phyloP scores from a whole-genome alignment of 2,329 filamentous ascomycete species.

The Paraphoma sp. region DNA sequence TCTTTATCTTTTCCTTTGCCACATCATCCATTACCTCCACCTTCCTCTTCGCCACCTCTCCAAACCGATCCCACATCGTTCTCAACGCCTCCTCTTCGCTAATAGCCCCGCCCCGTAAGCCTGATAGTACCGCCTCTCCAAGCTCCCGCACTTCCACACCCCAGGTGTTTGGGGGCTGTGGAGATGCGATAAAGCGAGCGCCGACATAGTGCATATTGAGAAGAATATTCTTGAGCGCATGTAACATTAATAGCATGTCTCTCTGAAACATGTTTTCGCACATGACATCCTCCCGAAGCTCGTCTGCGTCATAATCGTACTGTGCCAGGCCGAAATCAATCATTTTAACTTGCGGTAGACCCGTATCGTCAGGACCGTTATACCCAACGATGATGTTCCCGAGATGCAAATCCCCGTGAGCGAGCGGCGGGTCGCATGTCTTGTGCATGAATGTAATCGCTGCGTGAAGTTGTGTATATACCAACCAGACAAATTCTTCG shows the following conservation, averaged over 20 bases:
- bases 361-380: not conserved
- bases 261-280: not conserved
- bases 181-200: not conserved
- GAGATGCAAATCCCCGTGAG: constrained; percentile 1
- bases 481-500: constrained; percentile 6
- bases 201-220: not conserved
- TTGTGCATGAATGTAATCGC: constrained; percentile 6
- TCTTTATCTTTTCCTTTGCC: too few relatives aligned
- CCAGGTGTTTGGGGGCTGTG: not conserved
- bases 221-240: not conserved
- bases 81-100: too few relatives aligned
- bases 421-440: constrained; percentile 4
- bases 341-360: constrained; percentile 1
- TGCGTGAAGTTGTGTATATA: constrained; percentile 2
- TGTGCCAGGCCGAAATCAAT: not conserved
- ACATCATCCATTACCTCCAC: too few relatives aligned
- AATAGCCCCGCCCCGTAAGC: too few relatives aligned
- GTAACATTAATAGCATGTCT: not conserved
- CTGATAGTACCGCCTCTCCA: not conserved
- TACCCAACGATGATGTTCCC: constrained; percentile 7
- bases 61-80: too few relatives aligned
- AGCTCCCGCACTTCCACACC: not conserved
- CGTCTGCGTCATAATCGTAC: not conserved
- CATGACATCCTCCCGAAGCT: not conserved
- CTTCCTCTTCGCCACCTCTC: too few relatives aligned